These are phyloP conservation scores for Leishmania arabica DNA, from an alignment of 208 protist species.

Conservation along the genomic window DNA sequence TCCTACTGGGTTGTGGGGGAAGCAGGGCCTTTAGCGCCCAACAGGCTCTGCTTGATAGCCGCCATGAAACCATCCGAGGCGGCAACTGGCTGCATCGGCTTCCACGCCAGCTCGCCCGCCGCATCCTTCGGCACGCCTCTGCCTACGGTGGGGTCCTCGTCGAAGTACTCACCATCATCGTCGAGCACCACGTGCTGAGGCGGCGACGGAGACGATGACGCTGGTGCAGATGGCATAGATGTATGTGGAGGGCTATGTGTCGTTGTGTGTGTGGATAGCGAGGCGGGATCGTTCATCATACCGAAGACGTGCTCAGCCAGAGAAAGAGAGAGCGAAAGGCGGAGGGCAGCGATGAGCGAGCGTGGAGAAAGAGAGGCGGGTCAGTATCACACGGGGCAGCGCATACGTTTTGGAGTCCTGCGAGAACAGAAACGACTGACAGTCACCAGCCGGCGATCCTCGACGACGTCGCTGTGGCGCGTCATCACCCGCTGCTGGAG, in stretches of 20 bases:
- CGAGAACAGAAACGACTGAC: neutral
- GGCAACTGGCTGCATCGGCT: slow-evolving; percentile 40
- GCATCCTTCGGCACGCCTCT: slow-evolving; percentile 67
- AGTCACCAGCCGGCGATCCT: neutral
- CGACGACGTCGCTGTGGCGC: neutral
- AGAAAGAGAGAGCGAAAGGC: neutral
- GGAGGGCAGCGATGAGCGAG: neutral
- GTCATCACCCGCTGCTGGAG: neutral
- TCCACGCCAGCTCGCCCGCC: slow-evolving; percentile 48
- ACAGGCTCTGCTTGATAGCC: slow-evolving; percentile 24
- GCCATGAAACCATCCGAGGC: slow-evolving; percentile 27
- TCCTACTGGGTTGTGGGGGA: slow-evolving; percentile 2
- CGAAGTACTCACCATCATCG: slow-evolving; percentile 82
- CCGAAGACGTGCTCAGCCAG: neutral
- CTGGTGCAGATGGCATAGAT: neutral
- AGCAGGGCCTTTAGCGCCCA: neutral
- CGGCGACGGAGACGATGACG: neutral
- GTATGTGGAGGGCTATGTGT: neutral
- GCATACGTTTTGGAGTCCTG: neutral
- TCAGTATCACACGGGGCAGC: neutral
- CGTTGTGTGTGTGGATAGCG: neutral
- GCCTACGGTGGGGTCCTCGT: slow-evolving; percentile 80
- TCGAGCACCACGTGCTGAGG: slow-evolving; percentile 58
- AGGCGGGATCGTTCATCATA: neutral
- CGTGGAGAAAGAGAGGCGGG: neutral